These are phyloP conservation scores for Curvularia eragrostidis DNA, from an alignment of 2,329 filamentous ascomycete genomes.

Conservation along the genomic window DNA sequence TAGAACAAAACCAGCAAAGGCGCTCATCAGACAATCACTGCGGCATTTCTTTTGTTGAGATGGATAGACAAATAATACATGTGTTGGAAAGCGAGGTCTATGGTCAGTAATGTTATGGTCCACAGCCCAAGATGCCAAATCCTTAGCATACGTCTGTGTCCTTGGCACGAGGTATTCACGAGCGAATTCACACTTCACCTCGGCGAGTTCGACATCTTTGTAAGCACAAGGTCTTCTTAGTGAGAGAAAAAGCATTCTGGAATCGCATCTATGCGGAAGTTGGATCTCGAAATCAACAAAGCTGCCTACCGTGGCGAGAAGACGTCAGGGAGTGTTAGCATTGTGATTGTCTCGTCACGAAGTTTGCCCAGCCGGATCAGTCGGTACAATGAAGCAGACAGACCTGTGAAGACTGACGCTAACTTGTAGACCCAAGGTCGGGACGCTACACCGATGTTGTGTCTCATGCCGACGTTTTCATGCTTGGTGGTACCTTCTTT, in stretches of 20 bases:
- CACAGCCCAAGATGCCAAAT: constrained; percentile 11
- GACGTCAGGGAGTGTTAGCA: neutral
- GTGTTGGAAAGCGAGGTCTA: neutral
- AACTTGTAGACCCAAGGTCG: neutral
- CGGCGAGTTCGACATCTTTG: neutral
- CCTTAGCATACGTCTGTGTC: constrained; percentile 6
- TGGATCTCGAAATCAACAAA: neutral
- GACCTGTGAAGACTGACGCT: neutral
- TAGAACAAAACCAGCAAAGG: neutral
- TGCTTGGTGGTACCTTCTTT: constrained; percentile 8
- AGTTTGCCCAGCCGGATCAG: constrained; percentile 10
- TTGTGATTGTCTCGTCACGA: neutral
- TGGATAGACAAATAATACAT: neutral
- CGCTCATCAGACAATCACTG: neutral
- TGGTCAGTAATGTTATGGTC: constrained; percentile 1
- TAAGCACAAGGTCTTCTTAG: neutral
- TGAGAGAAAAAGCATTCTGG: neutral
- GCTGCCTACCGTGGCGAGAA: neutral
- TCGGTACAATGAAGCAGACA: constrained; percentile 1
- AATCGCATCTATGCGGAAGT: neutral
- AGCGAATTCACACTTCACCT: neutral
- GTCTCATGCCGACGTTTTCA: neutral
- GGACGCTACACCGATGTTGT: constrained; percentile 2
- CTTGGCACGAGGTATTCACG: constrained; percentile 9
- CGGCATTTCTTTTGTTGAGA: neutral